phyloP scores from a whole-genome alignment of 2,329 filamentous ascomycete genomes.

The Coniella lustricola region DNA sequence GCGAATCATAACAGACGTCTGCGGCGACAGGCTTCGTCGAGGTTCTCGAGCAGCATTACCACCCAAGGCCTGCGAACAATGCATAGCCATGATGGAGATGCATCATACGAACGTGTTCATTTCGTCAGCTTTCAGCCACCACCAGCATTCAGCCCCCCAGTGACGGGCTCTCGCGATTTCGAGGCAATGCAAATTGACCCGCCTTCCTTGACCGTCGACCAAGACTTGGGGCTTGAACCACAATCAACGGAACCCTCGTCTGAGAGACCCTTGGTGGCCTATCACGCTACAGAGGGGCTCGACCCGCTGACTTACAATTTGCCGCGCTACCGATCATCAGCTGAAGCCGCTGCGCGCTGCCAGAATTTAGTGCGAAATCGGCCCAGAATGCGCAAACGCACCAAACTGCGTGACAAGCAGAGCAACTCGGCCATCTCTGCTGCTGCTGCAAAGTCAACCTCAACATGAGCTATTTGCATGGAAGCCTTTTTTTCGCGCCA shows the following conservation, averaged over 20 bases:
- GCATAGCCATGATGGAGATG: conserved; percentile 11
- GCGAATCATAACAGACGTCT: conserved; percentile 8
- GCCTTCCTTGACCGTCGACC: conserved; percentile 18
- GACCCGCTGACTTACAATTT: conserved; percentile 20
- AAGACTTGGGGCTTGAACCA: conserved; percentile 11
- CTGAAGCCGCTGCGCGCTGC: conserved; percentile 26
- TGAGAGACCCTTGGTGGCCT: conserved; percentile 19
- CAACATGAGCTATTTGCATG: background rate
- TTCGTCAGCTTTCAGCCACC: conserved; percentile 13
- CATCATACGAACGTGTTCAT: conserved; percentile 13
- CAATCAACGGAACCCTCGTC: conserved; percentile 14
- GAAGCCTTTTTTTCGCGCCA: too few relatives aligned
- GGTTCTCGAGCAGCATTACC: conserved; percentile 10
- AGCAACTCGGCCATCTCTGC: conserved; percentile 10
- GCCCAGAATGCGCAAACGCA: conserved; percentile 29
- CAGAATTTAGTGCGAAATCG: conserved; percentile 26
- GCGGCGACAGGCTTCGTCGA: conserved; percentile 11
- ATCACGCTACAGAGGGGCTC: conserved; percentile 17
- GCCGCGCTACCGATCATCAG: conserved; percentile 23
- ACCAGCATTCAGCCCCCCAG: background rate
- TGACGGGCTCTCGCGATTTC: conserved; percentile 14
- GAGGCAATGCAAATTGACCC: conserved; percentile 13
- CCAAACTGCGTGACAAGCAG: conserved; percentile 16
- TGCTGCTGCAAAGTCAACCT: background rate
- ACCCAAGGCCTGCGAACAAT: conserved; percentile 1